Evolutionary conservation across 208 protist species (phyloP), one percentile per base, ranked within the genome.

Genomic region (Leptomonas pyrrhocoris): DNA sequence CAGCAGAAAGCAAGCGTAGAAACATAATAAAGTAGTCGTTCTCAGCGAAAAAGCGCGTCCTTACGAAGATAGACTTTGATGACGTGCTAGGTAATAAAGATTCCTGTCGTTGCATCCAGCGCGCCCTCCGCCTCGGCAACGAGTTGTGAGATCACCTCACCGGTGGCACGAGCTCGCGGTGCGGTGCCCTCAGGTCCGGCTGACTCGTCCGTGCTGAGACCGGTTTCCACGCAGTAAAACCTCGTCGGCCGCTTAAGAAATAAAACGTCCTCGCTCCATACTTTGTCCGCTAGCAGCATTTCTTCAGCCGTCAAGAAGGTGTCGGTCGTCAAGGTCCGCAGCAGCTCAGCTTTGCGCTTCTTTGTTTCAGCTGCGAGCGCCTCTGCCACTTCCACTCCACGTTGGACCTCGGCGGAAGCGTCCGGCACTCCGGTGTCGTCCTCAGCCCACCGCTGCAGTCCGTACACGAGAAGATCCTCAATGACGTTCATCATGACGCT

Each of bases 191-290:
- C 61, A 7, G 36, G 19, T n/a, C 66, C 77, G 23, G 73, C 54
- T 16, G 19, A 46, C 56, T 85, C 89, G 58, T 90, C 84, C 30
- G 85, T 74, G 49, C 77, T 80, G 23, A 81, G 54, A 28, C 74
- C 83, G 2, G 68, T 89, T 30, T 88, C 72, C 15, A 81, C 77
- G 46, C 84, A 92, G 70, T 89, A 92, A 28, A 86, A 92, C 11
- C 88, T 84, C n/a, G 87, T 93, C 19, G 87, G 82, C 21, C 84
- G 75, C 60, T 89, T 90, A 40, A 95, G 80, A 50, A 83, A 88
- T 2, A 92, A 65, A 8, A 89, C 74, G 36, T 89, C 74, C 43
- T 79, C 86, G 63, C 68, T 87, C 80, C 87, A 95, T 15, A 75
- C 73, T 9, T 93, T 84, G 19, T 94, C 86, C 34, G 83, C 88